A percentile compares a stretch with the other conserved stretches of the same genome.
Conservation (phyloP, 768 basidiomycete species). For the Lentinula lateritia region DNA sequence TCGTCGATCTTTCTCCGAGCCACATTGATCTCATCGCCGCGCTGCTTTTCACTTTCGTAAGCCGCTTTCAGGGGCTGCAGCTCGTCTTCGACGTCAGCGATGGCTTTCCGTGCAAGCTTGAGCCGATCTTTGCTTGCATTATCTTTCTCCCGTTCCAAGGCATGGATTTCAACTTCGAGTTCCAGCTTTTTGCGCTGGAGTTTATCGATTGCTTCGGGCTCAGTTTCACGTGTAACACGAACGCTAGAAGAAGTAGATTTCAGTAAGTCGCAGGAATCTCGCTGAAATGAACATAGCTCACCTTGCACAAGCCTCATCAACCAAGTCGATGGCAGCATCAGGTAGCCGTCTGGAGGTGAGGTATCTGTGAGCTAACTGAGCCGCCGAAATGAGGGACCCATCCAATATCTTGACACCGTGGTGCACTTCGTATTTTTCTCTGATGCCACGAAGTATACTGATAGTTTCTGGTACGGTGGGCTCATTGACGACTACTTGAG, state of each 20-base stretch:
- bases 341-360: constrained; percentile 76
- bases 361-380: constrained; percentile 90
- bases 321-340: constrained; percentile 85
- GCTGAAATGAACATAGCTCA: constrained; percentile 23
- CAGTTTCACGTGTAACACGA: constrained; percentile 90
- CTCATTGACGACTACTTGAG: constrained; percentile 91
- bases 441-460: constrained; percentile 81
- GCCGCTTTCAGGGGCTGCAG: constrained; percentile 77
- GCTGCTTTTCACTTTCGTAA: constrained; percentile 82
- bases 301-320: constrained; percentile 91
- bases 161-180: constrained; percentile 92
- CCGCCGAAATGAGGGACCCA: constrained; percentile 82
- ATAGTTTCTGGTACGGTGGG: constrained; percentile 87
- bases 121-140: constrained; percentile 82
- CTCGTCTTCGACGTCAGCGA: constrained; percentile 81
- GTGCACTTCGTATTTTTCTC: constrained; percentile 91
- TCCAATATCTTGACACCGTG: constrained; percentile 90
- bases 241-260: constrained; percentile 37
- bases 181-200: constrained; percentile 86
- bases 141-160: constrained; percentile 90
- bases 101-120: constrained; percentile 63
- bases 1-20: constrained; percentile 84
- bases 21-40: constrained; percentile 74
- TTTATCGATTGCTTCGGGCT: constrained; percentile 90
- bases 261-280: not conserved